Evolutionary conservation across 225 moss, liverwort and hornwort genomes (phyloP), one percentile per base, ranked within the genome.

Genomic region (Thuidium tamariscinum): DNA sequence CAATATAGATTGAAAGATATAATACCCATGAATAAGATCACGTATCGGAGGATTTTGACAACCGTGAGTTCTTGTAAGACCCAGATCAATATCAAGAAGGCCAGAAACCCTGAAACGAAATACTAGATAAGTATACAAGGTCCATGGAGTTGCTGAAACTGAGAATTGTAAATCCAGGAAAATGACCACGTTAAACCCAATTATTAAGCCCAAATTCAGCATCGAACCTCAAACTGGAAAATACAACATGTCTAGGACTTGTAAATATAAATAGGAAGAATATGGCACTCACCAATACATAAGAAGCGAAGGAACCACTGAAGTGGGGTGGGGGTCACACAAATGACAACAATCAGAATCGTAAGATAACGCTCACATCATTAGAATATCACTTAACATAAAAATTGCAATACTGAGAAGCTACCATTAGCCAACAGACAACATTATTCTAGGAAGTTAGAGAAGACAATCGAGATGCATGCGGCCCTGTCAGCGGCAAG

Each of bases 241-340:
- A 51, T 54, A 60, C 19, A 68, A 85, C 36, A 16, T 42, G 70
- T 70, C 80, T 27, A 76, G 41, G 71, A 29, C 61, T 85, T 79
- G 39, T 15, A 82, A 59, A 67, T 74, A 79, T 59, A 85, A 73
- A n/a, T 8, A 82, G 74, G 60, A 78, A 77, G 30, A 69, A 21
- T 48, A 71, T 65, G 52, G 54, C 74, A 86, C 96, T 93, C 92
- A 98, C 97, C 97, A 63, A 95, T 46, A 85, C 96, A 96, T 57
- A 98, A 95, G 87, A 92, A 94, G 73, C 97, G 94, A 65, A 98
- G 95, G 83, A 95, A 93, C 96, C 97, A 98, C 97, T 98, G 92
- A 68, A 84, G 63, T 84, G 42, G n/a, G 29, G 63, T 84, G 42
- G n/a, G 29, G 49, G 34, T 69, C 79, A 74, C 77, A 44, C 51